A percentile compares a stretch with the other conserved stretches of the same genome.
Conservation (phyloP, 139 green algal species). For the Chlamydomonas eustigma region DNA sequence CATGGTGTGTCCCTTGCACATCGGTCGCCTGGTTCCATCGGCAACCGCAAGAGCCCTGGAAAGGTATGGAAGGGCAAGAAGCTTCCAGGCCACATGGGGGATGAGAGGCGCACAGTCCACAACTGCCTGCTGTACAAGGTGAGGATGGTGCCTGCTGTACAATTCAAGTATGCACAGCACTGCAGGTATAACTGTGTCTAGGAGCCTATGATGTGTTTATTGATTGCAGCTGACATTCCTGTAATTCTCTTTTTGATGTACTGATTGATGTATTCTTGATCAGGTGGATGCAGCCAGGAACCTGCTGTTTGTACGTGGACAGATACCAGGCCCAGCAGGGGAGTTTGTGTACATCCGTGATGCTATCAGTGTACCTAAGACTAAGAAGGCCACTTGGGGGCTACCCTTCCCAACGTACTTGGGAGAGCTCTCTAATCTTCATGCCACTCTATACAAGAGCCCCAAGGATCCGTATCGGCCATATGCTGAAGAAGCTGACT, state of each 20-base stretch:
- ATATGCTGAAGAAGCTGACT: constrained; percentile 9
- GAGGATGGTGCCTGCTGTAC: no score
- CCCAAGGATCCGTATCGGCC: not conserved
- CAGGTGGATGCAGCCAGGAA: constrained; percentile 90
- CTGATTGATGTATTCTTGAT: no score
- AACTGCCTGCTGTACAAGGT: constrained; percentile 77
- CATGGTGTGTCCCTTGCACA: constrained; percentile 88
- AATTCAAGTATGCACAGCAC: no score
- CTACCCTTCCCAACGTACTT: constrained; percentile 20
- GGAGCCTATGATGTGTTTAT: no score
- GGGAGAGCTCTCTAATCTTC: not conserved
- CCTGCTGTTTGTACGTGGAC: constrained; percentile 90
- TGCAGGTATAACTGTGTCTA: no score
- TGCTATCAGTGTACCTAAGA: constrained; percentile 20
- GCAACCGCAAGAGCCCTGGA: constrained; percentile 68
- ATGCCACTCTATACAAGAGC: not conserved
- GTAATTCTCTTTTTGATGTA: no score
- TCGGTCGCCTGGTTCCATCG: constrained; percentile 42
- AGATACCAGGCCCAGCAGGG: constrained; percentile 84
- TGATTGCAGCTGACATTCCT: no score
- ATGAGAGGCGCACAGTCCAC: constrained; percentile 68
- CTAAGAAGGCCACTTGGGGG: constrained; percentile 20
- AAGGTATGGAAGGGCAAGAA: constrained; percentile 96
- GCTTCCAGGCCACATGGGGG: constrained; percentile 93
- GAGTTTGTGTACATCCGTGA: constrained; percentile 79